A percentile compares a stretch with the other conserved stretches of the same genome.
Conservation (phyloP, 345 rosid species). For the Theobroma cacao region DNA sequence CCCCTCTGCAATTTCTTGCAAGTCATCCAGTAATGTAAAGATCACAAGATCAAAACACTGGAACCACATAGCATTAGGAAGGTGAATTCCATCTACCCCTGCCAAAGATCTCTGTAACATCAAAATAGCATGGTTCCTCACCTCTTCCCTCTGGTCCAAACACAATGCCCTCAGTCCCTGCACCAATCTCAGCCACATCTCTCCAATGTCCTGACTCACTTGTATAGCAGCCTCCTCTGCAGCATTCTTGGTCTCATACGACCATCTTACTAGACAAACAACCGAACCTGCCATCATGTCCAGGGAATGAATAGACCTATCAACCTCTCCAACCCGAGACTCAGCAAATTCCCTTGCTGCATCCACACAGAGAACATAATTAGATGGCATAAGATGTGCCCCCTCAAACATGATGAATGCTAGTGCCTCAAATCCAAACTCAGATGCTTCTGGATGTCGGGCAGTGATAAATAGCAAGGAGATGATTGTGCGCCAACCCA, state of each 20-base stretch:
- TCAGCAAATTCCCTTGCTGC: slow-evolving; percentile 85
- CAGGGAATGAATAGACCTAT: slow-evolving; percentile 54
- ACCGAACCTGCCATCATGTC: slow-evolving; percentile 70
- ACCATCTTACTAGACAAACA: slow-evolving; percentile 66
- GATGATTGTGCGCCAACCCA: slow-evolving; percentile 67
- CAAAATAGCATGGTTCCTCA: slow-evolving; percentile 62
- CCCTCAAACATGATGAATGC: slow-evolving; percentile 67
- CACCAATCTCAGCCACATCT: slow-evolving; percentile 75
- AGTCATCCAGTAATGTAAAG: slow-evolving; percentile 58
- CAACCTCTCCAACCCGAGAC: slow-evolving; percentile 58
- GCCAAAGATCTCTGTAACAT: slow-evolving; percentile 47
- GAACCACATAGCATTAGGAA: slow-evolving; percentile 57
- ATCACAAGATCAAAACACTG: slow-evolving; percentile 61
- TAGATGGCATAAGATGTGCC: slow-evolving; percentile 55
- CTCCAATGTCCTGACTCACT: slow-evolving; percentile 58
- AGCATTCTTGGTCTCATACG: slow-evolving; percentile 45
- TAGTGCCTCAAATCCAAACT: slow-evolving; percentile 61
- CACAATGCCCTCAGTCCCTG: slow-evolving; percentile 55
- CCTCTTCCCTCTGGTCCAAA: slow-evolving; percentile 66
- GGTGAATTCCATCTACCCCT: slow-evolving; percentile 46
- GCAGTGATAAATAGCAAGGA: slow-evolving; percentile 70
- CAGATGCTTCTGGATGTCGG: slow-evolving; percentile 79
- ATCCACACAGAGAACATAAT: slow-evolving; percentile 61
- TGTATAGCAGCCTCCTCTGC: slow-evolving; percentile 45
- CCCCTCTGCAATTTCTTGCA: slow-evolving; percentile 35